Percentiles rank a stretch among this genome's conserved stretches.
These are phyloP conservation scores for Glaciozyma antarctica DNA, from an alignment of 768 basidiomycete species.

Conservation along the genomic window DNA sequence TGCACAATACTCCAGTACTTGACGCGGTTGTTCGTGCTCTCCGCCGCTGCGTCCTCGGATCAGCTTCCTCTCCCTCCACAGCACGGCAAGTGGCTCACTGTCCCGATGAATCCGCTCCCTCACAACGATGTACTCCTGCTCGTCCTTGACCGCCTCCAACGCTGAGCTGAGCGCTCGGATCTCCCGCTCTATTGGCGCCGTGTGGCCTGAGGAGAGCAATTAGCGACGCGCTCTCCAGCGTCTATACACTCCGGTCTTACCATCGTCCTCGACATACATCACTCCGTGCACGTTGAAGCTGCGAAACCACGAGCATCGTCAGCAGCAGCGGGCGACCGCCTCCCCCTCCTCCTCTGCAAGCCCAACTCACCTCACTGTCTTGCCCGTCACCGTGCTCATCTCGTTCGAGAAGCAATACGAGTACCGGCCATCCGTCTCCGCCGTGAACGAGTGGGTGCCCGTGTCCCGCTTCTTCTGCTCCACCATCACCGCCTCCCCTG, in stretches of 20 bases:
- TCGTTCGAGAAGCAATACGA: conserved; percentile 98
- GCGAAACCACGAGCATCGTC: background rate
- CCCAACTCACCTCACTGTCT: conserved; percentile 75
- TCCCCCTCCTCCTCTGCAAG: background rate
- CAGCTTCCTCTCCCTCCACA: background rate
- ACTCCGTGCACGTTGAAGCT: conserved; percentile 99
- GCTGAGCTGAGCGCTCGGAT: conserved; percentile 74
- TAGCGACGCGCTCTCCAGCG: background rate
- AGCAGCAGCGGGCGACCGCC: background rate
- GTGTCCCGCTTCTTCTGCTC: conserved; percentile 82
- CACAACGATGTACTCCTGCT: conserved; percentile 96
- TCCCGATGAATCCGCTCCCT: conserved; percentile 86
- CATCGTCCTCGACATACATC: conserved; percentile 84
- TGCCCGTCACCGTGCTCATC: conserved; percentile 94
- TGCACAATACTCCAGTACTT: conserved; percentile 99
- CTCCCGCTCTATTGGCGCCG: conserved; percentile 93
- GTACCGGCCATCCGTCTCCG: conserved; percentile 73
- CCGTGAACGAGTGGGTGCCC: conserved; percentile 77
- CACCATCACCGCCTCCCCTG: conserved; percentile 55
- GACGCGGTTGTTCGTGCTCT: conserved; percentile 67
- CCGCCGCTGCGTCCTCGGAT: conserved; percentile 39
- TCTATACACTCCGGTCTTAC: conserved; percentile 43
- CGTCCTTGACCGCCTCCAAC: conserved; percentile 84
- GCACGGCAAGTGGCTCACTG: conserved; percentile 55
- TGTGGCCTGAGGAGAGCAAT: conserved; percentile 40